Evolutionary conservation across 805 yeast genomes (phyloP).

Genomic region (Metschnikowia rubicola): DNA sequence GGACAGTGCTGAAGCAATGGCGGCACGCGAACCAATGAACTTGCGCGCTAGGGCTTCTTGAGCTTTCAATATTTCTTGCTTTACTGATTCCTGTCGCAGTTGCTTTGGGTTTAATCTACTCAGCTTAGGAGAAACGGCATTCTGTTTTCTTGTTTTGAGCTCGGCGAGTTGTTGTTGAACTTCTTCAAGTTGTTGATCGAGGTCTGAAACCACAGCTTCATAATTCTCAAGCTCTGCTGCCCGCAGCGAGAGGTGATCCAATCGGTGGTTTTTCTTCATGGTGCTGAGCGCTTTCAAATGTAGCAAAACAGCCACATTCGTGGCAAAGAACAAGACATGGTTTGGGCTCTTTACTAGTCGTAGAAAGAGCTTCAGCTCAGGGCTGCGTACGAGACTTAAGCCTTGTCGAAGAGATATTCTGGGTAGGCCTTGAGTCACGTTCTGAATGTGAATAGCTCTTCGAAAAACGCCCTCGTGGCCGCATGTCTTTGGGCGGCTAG

Average conservation of each 20-base stretch:
- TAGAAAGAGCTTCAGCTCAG: conserved; percentile 13
- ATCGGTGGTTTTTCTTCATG: conserved; percentile 4
- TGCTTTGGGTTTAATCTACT: neutral
- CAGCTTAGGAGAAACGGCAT: too few species aligned
- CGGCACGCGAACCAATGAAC: conserved; percentile 1
- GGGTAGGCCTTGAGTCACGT: conserved; percentile 3
- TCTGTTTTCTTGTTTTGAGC: conserved; percentile 5
- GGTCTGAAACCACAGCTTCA: conserved; percentile 14
- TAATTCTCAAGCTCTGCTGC: conserved; percentile 15
- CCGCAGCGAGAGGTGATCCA: conserved; percentile 9
- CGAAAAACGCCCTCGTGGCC: neutral
- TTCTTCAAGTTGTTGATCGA: conserved; percentile 12
- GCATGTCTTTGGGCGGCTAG: neutral
- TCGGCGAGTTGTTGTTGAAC: conserved; percentile 9
- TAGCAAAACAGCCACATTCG: conserved; percentile 16
- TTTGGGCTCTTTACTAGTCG: conserved; percentile 16
- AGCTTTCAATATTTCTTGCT: neutral
- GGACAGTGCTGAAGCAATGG: neutral
- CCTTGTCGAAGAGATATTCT: conserved; percentile 7
- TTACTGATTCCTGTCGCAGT: neutral
- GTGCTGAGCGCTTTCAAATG: conserved; percentile 16
- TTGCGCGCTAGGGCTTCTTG: conserved; percentile 1
- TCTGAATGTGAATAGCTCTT: conserved; percentile 11
- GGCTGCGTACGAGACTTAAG: conserved; percentile 3
- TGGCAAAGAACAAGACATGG: conserved; percentile 16